These are phyloP conservation scores for Tetracentron sinense DNA, from an alignment of 164 flowering plant species.

Conservation along the genomic window DNA sequence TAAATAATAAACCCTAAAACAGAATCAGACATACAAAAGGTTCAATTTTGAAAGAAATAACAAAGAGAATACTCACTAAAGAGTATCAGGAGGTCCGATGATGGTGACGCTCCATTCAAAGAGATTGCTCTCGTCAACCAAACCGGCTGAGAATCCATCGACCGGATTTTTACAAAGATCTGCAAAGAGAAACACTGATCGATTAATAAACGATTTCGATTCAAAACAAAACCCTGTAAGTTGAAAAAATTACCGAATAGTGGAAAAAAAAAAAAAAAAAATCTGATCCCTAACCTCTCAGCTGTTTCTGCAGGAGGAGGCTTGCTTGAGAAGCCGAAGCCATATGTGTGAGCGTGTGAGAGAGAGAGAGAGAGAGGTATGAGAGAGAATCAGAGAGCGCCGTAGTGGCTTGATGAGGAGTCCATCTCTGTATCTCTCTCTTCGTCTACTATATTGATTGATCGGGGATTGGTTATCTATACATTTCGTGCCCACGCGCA, in stretches of 20 bases:
- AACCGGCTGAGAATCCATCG: too few species aligned
- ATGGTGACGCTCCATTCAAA: too few species aligned
- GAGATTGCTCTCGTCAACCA: slow-evolving; percentile 63
- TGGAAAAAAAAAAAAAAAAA: neutral
- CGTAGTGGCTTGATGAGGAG: too few species aligned
- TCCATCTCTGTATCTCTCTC: too few species aligned
- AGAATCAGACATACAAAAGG: slow-evolving; percentile 2
- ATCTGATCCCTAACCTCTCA: slow-evolving; percentile 36
- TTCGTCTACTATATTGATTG: too few species aligned
- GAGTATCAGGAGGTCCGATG: slow-evolving; percentile 76
- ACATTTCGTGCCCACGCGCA: too few species aligned
- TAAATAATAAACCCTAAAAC: neutral
- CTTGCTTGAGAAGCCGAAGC: slow-evolving; percentile 40
- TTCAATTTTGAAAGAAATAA: slow-evolving; percentile 5
- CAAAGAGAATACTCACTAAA: slow-evolving; percentile 32
- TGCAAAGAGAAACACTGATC: slow-evolving; percentile 13
- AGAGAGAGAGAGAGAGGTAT: neutral
- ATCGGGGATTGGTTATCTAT: too few species aligned
- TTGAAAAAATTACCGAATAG: too few species aligned
- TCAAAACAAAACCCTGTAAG: neutral
- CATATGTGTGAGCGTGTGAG: too few species aligned
- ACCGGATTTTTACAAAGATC: slow-evolving; percentile 75
- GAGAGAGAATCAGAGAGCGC: slow-evolving; percentile 5
- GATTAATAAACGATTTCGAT: neutral
- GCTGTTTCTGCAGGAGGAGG: slow-evolving; percentile 61